These are phyloP conservation scores for Neopestalotiopsis clavispora DNA, from an alignment of 2,329 filamentous ascomycete species.

Conservation along the genomic window DNA sequence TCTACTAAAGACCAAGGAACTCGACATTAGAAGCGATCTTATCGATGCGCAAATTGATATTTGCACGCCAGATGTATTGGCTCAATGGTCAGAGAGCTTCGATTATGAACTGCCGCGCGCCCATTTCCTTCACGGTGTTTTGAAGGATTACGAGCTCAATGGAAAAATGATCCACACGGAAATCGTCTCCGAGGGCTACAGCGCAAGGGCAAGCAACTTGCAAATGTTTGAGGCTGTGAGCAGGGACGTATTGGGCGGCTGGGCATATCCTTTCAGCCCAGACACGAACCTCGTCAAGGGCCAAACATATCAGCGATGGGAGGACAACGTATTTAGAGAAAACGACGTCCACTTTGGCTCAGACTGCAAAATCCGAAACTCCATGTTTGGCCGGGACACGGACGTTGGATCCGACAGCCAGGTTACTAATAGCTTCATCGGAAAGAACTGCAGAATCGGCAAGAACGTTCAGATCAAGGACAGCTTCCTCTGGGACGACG, in stretches of 20 bases:
- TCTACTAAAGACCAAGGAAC: conserved; percentile 73
- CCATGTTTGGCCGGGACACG: conserved; percentile 78
- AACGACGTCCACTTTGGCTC: conserved; percentile 75
- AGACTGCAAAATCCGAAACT: conserved; percentile 72
- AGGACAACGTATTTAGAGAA: conserved; percentile 78
- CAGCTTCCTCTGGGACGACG: conserved; percentile 90
- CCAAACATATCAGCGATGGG: conserved; percentile 75
- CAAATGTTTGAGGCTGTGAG: conserved; percentile 90
- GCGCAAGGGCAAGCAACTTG: conserved; percentile 83
- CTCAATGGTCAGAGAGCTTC: conserved; percentile 96
- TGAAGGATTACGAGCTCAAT: conserved; percentile 97
- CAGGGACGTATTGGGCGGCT: conserved; percentile 83
- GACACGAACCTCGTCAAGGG: conserved; percentile 83
- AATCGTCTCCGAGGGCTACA: conserved; percentile 82
- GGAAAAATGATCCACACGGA: conserved; percentile 96
- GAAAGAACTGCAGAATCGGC: conserved; percentile 84
- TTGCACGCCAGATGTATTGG: conserved; percentile 93
- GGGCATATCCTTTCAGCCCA: conserved; percentile 87
- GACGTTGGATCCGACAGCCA: conserved; percentile 74
- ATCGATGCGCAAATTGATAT: conserved; percentile 97
- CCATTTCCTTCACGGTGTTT: conserved; percentile 87
- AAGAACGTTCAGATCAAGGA: conserved; percentile 79
- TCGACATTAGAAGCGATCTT: conserved; percentile 85
- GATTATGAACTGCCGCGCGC: conserved; percentile 90
- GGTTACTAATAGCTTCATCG: conserved; percentile 79